Conservation (phyloP, 495 filamentous ascomycete species). For the Pseudomonodictys pantanalensis region DNA sequence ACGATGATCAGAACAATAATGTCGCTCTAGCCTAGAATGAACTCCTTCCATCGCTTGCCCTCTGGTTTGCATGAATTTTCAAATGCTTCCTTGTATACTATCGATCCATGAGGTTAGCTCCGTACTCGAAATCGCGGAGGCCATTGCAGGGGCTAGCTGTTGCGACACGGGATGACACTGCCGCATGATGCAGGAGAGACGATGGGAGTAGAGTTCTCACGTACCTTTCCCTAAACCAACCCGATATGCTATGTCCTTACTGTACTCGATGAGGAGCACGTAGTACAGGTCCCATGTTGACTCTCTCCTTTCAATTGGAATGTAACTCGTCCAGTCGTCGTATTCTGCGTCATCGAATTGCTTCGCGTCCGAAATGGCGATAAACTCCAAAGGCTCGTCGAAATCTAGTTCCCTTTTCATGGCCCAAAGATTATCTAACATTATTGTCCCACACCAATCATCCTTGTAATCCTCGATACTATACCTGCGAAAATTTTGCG, state of each 20-base stretch:
- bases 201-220: too few species aligned
- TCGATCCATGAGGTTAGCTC: too few species aligned
- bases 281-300: constrained; percentile 35
- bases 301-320: constrained; percentile 30
- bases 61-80: too few species aligned
- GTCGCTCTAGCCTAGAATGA: constrained; percentile 26
- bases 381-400: constrained; percentile 25
- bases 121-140: too few species aligned
- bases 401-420: constrained; percentile 5
- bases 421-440: constrained; percentile 27
- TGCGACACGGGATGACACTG: too few species aligned
- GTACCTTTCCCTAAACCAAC: constrained; percentile 36
- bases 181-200: too few species aligned
- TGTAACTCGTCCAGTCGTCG: constrained; percentile 39
- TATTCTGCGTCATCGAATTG: constrained; percentile 35
- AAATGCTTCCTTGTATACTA: constrained; percentile 35
- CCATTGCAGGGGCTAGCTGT: too few species aligned
- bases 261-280: constrained; percentile 31
- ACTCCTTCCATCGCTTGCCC: constrained; percentile 20
- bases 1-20: too few species aligned
- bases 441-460: constrained; percentile 34
- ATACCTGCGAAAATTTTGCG: constrained; percentile 11
- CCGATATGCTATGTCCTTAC: constrained; percentile 21
- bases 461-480: constrained; percentile 25
- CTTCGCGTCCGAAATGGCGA: constrained; percentile 43